Conservation (phyloP, 1,139 yeast genomes). For the Lodderomyces orthopsilosis region DNA sequence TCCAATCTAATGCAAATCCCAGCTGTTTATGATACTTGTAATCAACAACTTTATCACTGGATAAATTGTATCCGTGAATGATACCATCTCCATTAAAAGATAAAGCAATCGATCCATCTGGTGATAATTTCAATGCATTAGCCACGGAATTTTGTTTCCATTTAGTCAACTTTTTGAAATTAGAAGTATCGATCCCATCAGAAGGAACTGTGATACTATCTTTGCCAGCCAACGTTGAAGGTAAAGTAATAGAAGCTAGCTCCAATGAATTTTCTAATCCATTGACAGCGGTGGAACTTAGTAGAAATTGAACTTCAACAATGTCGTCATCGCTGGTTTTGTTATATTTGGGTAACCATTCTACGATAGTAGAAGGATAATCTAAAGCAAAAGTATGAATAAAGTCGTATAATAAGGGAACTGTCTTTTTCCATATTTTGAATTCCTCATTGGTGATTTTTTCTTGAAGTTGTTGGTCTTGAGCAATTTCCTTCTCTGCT, state of each 20-base stretch:
- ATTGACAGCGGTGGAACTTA: slow-evolving; percentile 48
- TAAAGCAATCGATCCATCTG: slow-evolving; percentile 37
- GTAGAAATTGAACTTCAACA: slow-evolving; percentile 40
- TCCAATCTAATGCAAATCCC: slow-evolving; percentile 75
- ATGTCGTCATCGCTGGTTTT: slow-evolving; percentile 24
- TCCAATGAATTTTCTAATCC: slow-evolving; percentile 43
- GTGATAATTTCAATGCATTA: slow-evolving; percentile 42
- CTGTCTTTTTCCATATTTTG: slow-evolving; percentile 93
- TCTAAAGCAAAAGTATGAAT: slow-evolving; percentile 67
- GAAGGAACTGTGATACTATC: slow-evolving; percentile 23
- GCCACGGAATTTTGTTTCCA: slow-evolving; percentile 60
- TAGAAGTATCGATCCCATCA: slow-evolving; percentile 17
- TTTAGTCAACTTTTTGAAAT: slow-evolving; percentile 35
- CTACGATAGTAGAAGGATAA: slow-evolving; percentile 55
- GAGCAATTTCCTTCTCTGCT: slow-evolving; percentile 33
- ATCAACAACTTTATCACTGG: slow-evolving; percentile 25
- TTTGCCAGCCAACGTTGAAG: slow-evolving; percentile 41
- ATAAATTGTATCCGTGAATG: slow-evolving; percentile 40
- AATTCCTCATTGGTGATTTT: slow-evolving; percentile 65
- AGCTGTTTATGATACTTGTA: slow-evolving; percentile 62
- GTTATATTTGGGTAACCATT: slow-evolving; percentile 45
- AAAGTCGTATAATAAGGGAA: slow-evolving; percentile 83
- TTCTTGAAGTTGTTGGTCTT: slow-evolving; percentile 49
- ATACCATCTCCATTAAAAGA: slow-evolving; percentile 53
- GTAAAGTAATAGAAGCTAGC: slow-evolving; percentile 46